Conservation (phyloP, 23 red algal genomes). For the Agarophyton chilense region DNA sequence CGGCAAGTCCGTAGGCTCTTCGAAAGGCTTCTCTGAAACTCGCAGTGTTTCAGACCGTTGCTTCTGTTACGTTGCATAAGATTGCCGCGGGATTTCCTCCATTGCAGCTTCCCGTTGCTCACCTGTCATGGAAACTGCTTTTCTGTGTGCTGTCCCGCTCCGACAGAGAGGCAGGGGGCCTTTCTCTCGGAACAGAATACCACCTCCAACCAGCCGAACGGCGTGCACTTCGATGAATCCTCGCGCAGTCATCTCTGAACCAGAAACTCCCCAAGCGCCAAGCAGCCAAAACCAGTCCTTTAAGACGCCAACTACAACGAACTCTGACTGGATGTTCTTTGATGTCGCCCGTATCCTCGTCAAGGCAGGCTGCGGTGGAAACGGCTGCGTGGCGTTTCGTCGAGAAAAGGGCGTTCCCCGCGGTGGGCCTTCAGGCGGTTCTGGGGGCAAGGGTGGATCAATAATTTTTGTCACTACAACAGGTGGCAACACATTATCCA, state of each 20-base stretch:
- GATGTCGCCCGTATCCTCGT: slow-evolving; percentile 84
- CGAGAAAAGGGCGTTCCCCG: slow-evolving; percentile 86
- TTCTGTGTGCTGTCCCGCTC: neutral
- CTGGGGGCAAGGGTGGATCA: slow-evolving; percentile 79
- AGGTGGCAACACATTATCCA: slow-evolving; percentile 83
- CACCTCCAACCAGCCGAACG: neutral
- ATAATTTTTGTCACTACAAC: slow-evolving; percentile 72
- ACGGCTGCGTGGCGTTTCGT: slow-evolving; percentile 92
- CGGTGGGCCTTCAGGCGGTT: slow-evolving; percentile 91
- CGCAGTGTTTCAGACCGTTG: no score
- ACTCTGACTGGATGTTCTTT: slow-evolving; percentile 83
- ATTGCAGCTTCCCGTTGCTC: no score
- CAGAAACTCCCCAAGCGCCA: neutral
- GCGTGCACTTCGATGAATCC: neutral
- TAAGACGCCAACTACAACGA: slow-evolving; percentile 31
- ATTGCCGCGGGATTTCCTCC: no score
- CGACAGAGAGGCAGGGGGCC: neutral
- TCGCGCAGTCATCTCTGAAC: neutral
- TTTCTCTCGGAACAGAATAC: neutral
- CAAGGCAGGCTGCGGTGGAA: slow-evolving; percentile 82
- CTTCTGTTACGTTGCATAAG: no score
- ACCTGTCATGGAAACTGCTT: neutral
- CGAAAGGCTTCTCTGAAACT: no score
- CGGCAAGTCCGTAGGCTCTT: no score
- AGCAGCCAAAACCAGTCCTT: neutral